These are phyloP conservation scores for Raffaelea albimanens DNA, from an alignment of 2,329 filamentous ascomycete genomes.

Conservation along the genomic window DNA sequence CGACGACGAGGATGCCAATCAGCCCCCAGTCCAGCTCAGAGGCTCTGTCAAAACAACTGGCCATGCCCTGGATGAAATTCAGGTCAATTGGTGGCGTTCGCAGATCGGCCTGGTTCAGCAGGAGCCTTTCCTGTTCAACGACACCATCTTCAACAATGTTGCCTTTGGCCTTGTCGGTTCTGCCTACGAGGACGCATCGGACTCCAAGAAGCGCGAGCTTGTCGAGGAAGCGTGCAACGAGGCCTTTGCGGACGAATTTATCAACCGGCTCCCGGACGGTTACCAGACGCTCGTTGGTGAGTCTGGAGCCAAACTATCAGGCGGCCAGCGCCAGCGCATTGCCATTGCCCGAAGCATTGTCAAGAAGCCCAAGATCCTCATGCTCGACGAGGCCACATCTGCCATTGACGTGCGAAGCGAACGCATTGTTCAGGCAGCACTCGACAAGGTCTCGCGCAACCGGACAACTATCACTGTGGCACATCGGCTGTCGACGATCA, in stretches of 20 bases:
- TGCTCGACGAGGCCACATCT: slow-evolving; percentile 64
- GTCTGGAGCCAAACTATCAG: slow-evolving; percentile 45
- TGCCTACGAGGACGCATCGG: slow-evolving; percentile 7
- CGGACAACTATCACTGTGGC: slow-evolving; percentile 78
- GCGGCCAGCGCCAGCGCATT: slow-evolving; percentile 63
- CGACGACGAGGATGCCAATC: slow-evolving; percentile 21
- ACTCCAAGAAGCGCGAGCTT: slow-evolving; percentile 33
- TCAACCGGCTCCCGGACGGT: slow-evolving; percentile 25
- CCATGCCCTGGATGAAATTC: slow-evolving; percentile 66
- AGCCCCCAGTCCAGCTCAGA: slow-evolving; percentile 34
- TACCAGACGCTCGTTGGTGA: slow-evolving; percentile 17
- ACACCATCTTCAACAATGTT: slow-evolving; percentile 40
- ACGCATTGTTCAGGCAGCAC: slow-evolving; percentile 52
- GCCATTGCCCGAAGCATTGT: slow-evolving; percentile 66
- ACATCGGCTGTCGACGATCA: slow-evolving; percentile 50
- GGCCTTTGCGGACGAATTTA: slow-evolving; percentile 50
- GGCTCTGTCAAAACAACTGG: slow-evolving; percentile 46
- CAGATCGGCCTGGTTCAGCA: slow-evolving; percentile 32
- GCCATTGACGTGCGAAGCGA: slow-evolving; percentile 58
- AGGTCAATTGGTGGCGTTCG: slow-evolving; percentile 51
- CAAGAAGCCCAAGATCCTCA: slow-evolving; percentile 53
- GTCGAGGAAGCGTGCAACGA: slow-evolving; percentile 45
- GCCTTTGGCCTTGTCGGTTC: slow-evolving; percentile 33
- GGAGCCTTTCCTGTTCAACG: slow-evolving; percentile 29
- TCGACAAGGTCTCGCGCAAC: slow-evolving; percentile 50